Percentiles rank a stretch among this genome's conserved stretches.
Conservation (phyloP, 208 protist genomes). For the Acanthamoeba royreba region DNA sequence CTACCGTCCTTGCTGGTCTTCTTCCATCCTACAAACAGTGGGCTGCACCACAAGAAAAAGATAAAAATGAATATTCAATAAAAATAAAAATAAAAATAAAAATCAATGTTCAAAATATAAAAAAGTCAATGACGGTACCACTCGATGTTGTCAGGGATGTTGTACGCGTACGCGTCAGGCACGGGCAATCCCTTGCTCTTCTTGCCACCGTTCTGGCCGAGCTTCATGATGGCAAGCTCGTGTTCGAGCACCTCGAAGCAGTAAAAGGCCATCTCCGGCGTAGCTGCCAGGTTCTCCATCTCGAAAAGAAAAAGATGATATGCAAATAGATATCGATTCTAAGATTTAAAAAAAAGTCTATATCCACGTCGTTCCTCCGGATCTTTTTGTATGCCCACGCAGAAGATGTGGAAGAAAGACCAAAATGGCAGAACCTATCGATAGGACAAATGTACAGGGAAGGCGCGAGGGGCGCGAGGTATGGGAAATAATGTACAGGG, state of each 20-base stretch:
- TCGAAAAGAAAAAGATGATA: too few relatives aligned
- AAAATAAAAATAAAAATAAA: not conserved
- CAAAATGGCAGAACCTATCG: too few relatives aligned
- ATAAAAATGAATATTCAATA: not conserved
- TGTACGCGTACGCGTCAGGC: not conserved
- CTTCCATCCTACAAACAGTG: conserved; percentile 8
- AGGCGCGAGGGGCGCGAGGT: too few relatives aligned
- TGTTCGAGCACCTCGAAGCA: conserved; percentile 32
- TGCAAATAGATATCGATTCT: too few relatives aligned
- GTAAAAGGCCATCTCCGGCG: not conserved
- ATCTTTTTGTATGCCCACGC: too few relatives aligned
- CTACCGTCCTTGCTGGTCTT: not conserved
- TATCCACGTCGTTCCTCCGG: too few relatives aligned
- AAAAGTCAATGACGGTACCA: not conserved
- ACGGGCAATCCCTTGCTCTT: not conserved
- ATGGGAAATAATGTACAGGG: too few relatives aligned
- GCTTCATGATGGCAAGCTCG: not conserved
- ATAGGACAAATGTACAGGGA: too few relatives aligned
- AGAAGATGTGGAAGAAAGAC: too few relatives aligned
- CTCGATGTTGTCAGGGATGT: not conserved
- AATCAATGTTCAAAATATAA: not conserved
- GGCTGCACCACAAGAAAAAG: not conserved
- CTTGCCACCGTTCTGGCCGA: not conserved
- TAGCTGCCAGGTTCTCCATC: not conserved
- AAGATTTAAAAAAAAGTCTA: too few relatives aligned